phyloP scores from a whole-genome alignment of 75 land plant species.

The Sequoiadendron giganteum region DNA sequence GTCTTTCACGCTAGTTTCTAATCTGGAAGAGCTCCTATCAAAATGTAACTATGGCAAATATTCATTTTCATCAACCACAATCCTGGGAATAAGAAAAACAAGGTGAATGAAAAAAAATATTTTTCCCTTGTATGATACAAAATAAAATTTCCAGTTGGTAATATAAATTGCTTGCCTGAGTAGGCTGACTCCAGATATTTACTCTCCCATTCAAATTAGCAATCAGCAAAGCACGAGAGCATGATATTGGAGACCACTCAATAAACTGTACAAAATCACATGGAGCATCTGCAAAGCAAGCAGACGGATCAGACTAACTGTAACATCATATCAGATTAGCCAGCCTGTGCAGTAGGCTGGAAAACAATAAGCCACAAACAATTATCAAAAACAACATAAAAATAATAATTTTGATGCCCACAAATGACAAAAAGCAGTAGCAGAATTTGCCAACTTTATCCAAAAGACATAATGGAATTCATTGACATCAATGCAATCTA shows the following conservation, averaged over 20 bases:
- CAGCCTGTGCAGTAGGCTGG: neutral
- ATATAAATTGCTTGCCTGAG: constrained; percentile 51
- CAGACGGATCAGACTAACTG: neutral
- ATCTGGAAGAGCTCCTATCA: neutral
- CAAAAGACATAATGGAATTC: neutral
- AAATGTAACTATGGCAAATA: neutral
- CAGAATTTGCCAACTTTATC: neutral
- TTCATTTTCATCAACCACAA: neutral
- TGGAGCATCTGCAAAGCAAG: constrained; percentile 76
- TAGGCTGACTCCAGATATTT: constrained; percentile 95
- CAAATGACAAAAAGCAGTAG: neutral
- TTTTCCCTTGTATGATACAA: neutral
- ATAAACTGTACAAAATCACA: constrained; percentile 92
- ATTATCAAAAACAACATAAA: neutral
- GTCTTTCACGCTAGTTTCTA: neutral
- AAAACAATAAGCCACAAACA: neutral
- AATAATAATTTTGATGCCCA: neutral
- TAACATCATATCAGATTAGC: neutral
- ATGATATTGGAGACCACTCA: constrained; percentile 96
- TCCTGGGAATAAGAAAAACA: neutral
- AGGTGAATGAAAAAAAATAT: neutral
- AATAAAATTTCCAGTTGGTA: neutral
- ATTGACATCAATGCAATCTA: neutral
- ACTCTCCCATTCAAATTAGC: constrained; percentile 87
- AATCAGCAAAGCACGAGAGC: constrained; percentile 85